A percentile compares a stretch with the other conserved stretches of the same genome.
Evolutionary conservation across 169 alveolate genomes (phyloP).

Genomic region (Plasmodium coatneyi): DNA sequence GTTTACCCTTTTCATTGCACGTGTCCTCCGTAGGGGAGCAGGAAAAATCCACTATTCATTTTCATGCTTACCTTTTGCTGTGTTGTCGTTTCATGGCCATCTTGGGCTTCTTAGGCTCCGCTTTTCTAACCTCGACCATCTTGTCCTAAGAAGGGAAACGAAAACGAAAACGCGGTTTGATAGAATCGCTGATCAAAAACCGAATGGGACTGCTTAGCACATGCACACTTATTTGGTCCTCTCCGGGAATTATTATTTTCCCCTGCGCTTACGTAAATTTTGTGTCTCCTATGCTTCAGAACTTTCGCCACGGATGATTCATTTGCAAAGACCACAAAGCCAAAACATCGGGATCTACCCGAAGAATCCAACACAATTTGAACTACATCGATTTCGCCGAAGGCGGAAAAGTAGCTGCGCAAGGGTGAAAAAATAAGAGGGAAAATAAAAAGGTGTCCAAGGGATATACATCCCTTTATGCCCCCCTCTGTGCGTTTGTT

Average conservation of each 20-base stretch:
- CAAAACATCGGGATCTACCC: conserved; percentile 70
- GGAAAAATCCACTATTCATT: neutral
- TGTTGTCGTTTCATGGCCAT: conserved; percentile 62
- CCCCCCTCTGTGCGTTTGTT: neutral
- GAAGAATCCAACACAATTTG: conserved; percentile 58
- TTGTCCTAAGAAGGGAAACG: conserved; percentile 9
- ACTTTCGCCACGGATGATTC: conserved; percentile 63
- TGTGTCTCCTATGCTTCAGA: conserved; percentile 48
- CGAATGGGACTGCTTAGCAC: neutral
- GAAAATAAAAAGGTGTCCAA: neutral
- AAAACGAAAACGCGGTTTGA: neutral
- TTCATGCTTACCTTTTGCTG: conserved; percentile 15
- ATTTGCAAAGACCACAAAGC: conserved; percentile 53
- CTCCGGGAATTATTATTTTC: neutral
- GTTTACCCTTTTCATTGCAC: neutral
- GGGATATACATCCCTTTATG: neutral
- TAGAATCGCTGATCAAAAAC: neutral
- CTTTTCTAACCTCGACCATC: conserved; percentile 70
- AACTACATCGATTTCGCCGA: conserved; percentile 58
- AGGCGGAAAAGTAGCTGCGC: conserved; percentile 40
- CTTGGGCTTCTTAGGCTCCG: conserved; percentile 56
- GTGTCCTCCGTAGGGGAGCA: neutral
- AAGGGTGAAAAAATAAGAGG: neutral
- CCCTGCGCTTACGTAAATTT: conserved; percentile 36
- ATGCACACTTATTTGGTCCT: neutral